Evolutionary conservation across 2,329 filamentous ascomycete species (phyloP), one percentile per base, ranked within the genome.

Genomic region (Malbranchea cinnamomea): DNA sequence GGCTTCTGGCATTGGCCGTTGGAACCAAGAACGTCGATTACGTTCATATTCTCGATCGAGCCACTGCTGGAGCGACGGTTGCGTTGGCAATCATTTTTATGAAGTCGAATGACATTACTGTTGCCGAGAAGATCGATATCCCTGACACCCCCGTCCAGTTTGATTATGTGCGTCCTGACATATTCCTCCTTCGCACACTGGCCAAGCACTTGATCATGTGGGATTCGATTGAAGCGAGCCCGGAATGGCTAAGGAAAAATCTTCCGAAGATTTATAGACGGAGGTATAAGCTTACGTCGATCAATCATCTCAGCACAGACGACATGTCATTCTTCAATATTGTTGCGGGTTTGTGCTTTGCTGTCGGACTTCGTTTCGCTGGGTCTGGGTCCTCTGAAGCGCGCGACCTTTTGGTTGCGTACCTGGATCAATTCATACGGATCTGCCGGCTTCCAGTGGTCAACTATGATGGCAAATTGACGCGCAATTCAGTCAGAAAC

Each of bases 251-350:
- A 29, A 61, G 72, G 31, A 61, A 62, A 19, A 85, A 74, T 38
- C 62, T 95, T 2, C 87, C 87, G 1, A 44, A 52, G 5, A 66
- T 74, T 17, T 91, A 89, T 46, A 73, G 68, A 29, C 47, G 60
- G 8, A 65, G 72, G 24, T 67, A 71, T 35, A 67, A 65, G 14
- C 63, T 93, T 9, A 64, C 63, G 25, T 56, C 57, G 23, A 67
- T 78, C 17, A 61, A 59, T 28, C 62, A 65, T 27, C 62, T 95
- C 26, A 74, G 71, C 33, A 92, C 80, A 35, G 74, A 78, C 26
- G 83, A 95, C 40, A 71, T 98, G 48, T 79, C 89, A 0, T 85
- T 94, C 47, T 93, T 84, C 60, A 87, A 91, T 43, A 92, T 95
- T 34, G 51, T 94, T 21, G 78, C 84, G 1, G 89, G 89, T 0